Evolutionary conservation across 2,329 filamentous ascomycete genomes (phyloP).

Genomic region (Epichloe hybrida): DNA sequence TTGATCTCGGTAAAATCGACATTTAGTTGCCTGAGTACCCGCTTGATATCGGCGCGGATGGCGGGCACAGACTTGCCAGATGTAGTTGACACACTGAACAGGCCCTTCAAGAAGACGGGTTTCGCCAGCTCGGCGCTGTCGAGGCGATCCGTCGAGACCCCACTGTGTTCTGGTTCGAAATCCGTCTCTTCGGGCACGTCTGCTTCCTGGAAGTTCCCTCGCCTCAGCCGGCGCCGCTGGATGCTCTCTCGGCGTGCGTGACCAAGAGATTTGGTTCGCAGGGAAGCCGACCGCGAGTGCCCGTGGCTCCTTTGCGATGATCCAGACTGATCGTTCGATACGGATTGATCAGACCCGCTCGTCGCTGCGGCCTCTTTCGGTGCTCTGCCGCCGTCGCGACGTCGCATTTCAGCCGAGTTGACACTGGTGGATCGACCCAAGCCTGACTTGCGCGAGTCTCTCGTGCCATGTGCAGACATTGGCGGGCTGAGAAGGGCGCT

Average conservation of each 20-base stretch:
- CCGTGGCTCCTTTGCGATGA: conserved; percentile 37
- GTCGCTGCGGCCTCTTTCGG: conserved; percentile 56
- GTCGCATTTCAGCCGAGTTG: conserved; percentile 70
- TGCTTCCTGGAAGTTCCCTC: conserved; percentile 58
- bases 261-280: conserved; percentile 74
- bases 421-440: conserved; percentile 83
- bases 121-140: conserved; percentile 70
- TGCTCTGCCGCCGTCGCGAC: conserved; percentile 36
- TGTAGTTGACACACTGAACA: conserved; percentile 95
- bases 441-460: conserved; percentile 47
- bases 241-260: conserved; percentile 87
- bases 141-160: conserved; percentile 45
- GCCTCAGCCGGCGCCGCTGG: conserved; percentile 63
- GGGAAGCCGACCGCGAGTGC: conserved; percentile 46
- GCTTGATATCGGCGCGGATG: conserved; percentile 80
- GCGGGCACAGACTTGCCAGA: conserved; percentile 78
- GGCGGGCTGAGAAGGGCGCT: conserved; percentile 68
- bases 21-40: conserved; percentile 73
- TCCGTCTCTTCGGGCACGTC: conserved; percentile 89
- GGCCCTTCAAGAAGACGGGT: conserved; percentile 86
- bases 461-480: conserved; percentile 41
- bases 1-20: conserved; percentile 90
- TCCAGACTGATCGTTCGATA: conserved; percentile 36
- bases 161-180: conserved; percentile 54
- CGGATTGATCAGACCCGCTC: conserved; percentile 68